A percentile compares a stretch with the other conserved stretches of the same genome.
phyloP scores from a whole-genome alignment of 2,329 filamentous ascomycete genomes.

The Phialophora verrucosa region DNA sequence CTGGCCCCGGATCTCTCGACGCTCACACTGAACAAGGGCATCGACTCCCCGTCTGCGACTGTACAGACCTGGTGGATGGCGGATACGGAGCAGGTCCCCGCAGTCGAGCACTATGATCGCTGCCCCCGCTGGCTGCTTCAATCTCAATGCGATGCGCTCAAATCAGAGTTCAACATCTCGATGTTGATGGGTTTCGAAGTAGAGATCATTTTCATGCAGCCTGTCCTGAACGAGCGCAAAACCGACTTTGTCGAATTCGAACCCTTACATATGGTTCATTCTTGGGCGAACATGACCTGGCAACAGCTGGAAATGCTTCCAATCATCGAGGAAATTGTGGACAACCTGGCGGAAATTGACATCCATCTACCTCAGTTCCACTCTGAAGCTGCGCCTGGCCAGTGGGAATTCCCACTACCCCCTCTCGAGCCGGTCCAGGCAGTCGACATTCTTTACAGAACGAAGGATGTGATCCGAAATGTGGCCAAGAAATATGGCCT shows the following conservation, averaged over 20 bases:
- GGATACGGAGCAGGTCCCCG: constrained; percentile 45
- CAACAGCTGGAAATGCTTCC: constrained; percentile 63
- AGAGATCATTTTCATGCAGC: constrained; percentile 73
- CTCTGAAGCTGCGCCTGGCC: constrained; percentile 72
- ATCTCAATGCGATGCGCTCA: constrained; percentile 59
- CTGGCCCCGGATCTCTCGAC: constrained; percentile 70
- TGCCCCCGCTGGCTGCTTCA: constrained; percentile 72
- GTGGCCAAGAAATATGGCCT: constrained; percentile 67
- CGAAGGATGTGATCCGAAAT: constrained; percentile 70
- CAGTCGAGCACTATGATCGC: constrained; percentile 31
- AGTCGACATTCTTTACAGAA: constrained; percentile 72
- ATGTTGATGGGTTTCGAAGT: constrained; percentile 81
- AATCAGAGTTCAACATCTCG: constrained; percentile 58
- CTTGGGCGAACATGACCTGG: constrained; percentile 71
- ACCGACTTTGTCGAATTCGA: constrained; percentile 45
- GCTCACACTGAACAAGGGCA: constrained; percentile 63
- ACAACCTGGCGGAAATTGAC: constrained; percentile 63
- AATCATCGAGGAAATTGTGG: constrained; percentile 70
- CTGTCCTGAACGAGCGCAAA: constrained; percentile 43
- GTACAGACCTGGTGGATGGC: constrained; percentile 71
- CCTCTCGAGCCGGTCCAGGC: constrained; percentile 68
- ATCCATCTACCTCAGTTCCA: constrained; percentile 76
- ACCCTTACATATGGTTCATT: constrained; percentile 67
- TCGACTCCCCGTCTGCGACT: constrained; percentile 64
- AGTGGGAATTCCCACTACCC: constrained; percentile 77